A percentile compares a stretch with the other conserved stretches of the same genome.
These are phyloP conservation scores for Acacia concinna DNA, from an alignment of 331 rosid genomes.

Conservation along the genomic window DNA sequence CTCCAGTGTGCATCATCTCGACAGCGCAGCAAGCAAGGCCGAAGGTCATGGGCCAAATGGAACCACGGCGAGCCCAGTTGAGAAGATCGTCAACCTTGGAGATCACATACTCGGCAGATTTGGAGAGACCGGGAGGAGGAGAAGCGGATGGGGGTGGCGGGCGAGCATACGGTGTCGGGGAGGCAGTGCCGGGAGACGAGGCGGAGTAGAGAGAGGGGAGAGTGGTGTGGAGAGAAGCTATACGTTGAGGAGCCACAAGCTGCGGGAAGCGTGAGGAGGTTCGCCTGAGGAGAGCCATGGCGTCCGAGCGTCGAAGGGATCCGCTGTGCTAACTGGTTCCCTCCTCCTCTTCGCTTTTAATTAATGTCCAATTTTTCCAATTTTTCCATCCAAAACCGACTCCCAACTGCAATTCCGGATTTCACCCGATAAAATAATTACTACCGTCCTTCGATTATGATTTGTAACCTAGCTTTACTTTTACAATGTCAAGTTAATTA, in stretches of 20 bases:
- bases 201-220: constrained; percentile 42
- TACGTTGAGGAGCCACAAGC: constrained; percentile 53
- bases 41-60: constrained; percentile 72
- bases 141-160: constrained; percentile 49
- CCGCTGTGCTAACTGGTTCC: background rate
- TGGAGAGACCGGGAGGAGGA: constrained; percentile 58
- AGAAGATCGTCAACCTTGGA: constrained; percentile 77
- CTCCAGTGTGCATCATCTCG: constrained; percentile 99
- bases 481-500: no score
- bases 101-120: constrained; percentile 72
- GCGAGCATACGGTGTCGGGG: constrained; percentile 52
- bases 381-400: background rate
- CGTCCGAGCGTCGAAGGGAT: background rate
- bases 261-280: constrained; percentile 53
- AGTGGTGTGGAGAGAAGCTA: constrained; percentile 45
- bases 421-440: background rate
- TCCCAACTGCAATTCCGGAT: background rate
- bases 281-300: constrained; percentile 62
- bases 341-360: background rate
- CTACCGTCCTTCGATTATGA: background rate
- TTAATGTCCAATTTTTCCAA: background rate
- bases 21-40: constrained; percentile 99
- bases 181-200: constrained; percentile 30
- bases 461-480: background rate
- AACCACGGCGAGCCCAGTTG: constrained; percentile 80